A percentile compares a stretch with the other conserved stretches of the same genome.
These are phyloP conservation scores for Saccharomycopsis phalli DNA, from an alignment of 1,139 yeast genomes.

Conservation along the genomic window DNA sequence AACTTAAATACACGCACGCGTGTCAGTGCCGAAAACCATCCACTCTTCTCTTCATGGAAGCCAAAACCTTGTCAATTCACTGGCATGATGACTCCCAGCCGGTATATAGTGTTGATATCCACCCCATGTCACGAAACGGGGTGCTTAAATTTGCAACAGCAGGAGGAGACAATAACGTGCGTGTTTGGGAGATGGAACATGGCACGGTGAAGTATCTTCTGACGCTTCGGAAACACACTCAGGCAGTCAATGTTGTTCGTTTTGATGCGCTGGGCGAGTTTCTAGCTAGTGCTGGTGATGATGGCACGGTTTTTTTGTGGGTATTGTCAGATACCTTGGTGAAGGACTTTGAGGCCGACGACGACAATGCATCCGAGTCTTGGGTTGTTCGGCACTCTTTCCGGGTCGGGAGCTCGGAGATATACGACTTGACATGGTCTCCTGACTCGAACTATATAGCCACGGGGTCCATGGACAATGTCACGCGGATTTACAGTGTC, in stretches of 20 bases:
- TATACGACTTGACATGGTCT: slow-evolving; percentile 88
- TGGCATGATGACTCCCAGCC: slow-evolving; percentile 83
- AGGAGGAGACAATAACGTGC: slow-evolving; percentile 88
- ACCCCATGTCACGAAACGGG: slow-evolving; percentile 45
- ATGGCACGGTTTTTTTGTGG: slow-evolving; percentile 85
- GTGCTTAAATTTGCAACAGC: slow-evolving; percentile 51
- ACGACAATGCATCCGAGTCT: slow-evolving; percentile 52
- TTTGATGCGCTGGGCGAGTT: slow-evolving; percentile 59
- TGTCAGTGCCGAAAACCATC: no score
- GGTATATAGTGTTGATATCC: slow-evolving; percentile 75
- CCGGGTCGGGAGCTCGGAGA: slow-evolving; percentile 60
- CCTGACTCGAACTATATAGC: slow-evolving; percentile 68
- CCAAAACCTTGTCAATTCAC: slow-evolving; percentile 57
- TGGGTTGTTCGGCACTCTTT: slow-evolving; percentile 58
- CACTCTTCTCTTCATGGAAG: no score
- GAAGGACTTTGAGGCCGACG: slow-evolving; percentile 50
- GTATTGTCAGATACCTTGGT: slow-evolving; percentile 43
- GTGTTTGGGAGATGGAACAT: slow-evolving; percentile 37
- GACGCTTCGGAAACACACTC: slow-evolving; percentile 80
- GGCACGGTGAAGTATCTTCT: slow-evolving; percentile 54
- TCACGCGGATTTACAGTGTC: slow-evolving; percentile 58
- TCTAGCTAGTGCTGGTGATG: slow-evolving; percentile 91
- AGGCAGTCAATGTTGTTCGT: slow-evolving; percentile 87
- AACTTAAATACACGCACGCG: no score
- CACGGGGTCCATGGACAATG: slow-evolving; percentile 91